Base-by-base conservation (phyloP, 208 protist genomes). In the Sergeia podlipaevii region DNA sequence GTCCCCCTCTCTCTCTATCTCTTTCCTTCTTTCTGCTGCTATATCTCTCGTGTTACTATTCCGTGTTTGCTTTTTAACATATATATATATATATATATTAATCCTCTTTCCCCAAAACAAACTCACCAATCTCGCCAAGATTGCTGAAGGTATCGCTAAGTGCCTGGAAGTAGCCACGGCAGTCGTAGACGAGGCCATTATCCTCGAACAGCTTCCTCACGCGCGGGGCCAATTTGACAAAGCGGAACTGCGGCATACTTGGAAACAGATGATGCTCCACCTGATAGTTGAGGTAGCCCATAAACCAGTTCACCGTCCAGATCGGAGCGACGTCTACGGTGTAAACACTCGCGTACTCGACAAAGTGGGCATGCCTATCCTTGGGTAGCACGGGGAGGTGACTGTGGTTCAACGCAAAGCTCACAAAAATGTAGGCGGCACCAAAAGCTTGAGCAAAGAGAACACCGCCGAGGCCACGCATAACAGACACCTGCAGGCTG, bases 261-360 rank as follows among this genome's bases (percentile, higher is more conserved):
- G 85, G 85, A 56, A 95, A 95, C 11, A 95, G 70, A 47, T 95
- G 88, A 60, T 95, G 88, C 65, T 91, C 80, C 44, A 95, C 77
- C 69, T 95, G 88, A 41, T 60, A 91, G 63, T 91, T 92, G 29
- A 93, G 72, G 61, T 83, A 85, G 8, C 71, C 74, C 75, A 90
- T 88, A 39, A 83, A 80, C 75, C 77, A 93, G 23, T 66, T 79
- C 44, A 78, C 73, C 7, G 87, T 77, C 53, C 48, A 73, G 60
- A 48, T 59, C 15, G 71, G 55, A 8, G 65, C 30, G 18, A 85
- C 74, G 64, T 93, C 74, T 56, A 85, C 87, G 6, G 86, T 93
- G 74, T 85, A 76, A 38, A 77, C 55, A 24, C 66, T 52, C 15
- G 66, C 60, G 62, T 85, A 87, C 65, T 89, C 78, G 3, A 92